Evolutionary conservation across 2,329 filamentous ascomycete genomes (phyloP), one percentile per base, ranked within the genome.

Genomic region (Diaporthe nobilis): DNA sequence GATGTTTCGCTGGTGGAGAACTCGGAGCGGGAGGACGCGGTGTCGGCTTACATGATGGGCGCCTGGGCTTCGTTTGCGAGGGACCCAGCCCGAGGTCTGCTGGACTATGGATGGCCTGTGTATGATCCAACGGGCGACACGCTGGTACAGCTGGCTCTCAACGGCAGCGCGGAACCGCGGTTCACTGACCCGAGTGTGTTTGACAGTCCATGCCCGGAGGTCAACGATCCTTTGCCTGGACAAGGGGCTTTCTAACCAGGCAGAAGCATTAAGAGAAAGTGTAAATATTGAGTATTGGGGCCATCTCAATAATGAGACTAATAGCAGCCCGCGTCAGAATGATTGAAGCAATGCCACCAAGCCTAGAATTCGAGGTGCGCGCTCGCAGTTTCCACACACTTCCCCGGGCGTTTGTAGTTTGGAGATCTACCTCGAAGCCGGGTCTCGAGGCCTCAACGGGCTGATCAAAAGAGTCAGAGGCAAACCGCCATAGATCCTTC

Each of bases 61-160:
- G 72, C 72, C 12, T 74, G 72, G 72, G 72, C 72, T 28, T 53
- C 72, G 1, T 74, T 74, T 55, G 72, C 63, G 25, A 70, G 72
- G 49, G 53, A 74, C 47, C 51, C 72, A 49, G 37, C 39, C 37
- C 55, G 17, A 44, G 72, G 72, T 22, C 58, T 74, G 49, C 51
- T 57, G 39, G 63, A 61, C 15, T 74, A 71, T 20, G 72, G 72
- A 12, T 74, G 72, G 72, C 72, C 72, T 17, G 44, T 25, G 31
- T 74, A 74, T 58, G 31, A 71, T 39, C 20, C 42, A 17, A 51
- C 42, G 22, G 39, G 42, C 42, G 17, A 72, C 20, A 72, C 70
- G 22, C 70, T 72, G 70, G 70, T 63, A 25, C 55, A 72, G 70
- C 70, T 72, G 17, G 70, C 42, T 7, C 57, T 60, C 31, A 61